Conservation (phyloP, 2,329 filamentous ascomycete species). For the Myriosclerotinia curreyana region DNA sequence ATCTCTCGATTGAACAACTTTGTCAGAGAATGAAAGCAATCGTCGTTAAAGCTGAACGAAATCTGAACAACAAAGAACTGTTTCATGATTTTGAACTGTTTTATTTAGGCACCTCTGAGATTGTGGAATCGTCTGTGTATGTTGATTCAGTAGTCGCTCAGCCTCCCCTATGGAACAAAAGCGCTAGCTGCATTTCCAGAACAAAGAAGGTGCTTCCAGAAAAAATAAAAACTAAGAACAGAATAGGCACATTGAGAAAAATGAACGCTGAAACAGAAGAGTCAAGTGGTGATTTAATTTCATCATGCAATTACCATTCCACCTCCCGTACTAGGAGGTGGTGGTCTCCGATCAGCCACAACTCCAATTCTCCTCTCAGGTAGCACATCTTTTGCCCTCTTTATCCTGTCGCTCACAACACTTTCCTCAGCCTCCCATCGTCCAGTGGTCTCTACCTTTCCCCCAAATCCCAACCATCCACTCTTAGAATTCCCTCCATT, state of each 20-base stretch:
- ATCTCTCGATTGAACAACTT: background rate
- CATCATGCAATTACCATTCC: conserved; percentile 1
- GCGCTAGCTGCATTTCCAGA: background rate
- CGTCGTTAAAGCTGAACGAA: too few relatives aligned
- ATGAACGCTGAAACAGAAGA: background rate
- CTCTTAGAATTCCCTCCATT: conserved; percentile 19
- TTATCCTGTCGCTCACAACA: conserved; percentile 38
- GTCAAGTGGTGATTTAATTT: background rate
- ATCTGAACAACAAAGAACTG: conserved; percentile 4
- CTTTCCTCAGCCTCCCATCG: conserved; percentile 41
- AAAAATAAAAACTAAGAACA: background rate
- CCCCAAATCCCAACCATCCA: conserved; percentile 37
- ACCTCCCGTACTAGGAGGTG: conserved; percentile 5
- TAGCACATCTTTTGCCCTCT: conserved; percentile 29
- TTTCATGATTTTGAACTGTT: background rate
- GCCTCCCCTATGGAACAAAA: background rate
- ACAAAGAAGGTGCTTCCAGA: background rate
- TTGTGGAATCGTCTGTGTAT: background rate
- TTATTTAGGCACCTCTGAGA: background rate
- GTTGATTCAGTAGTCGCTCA: background rate
- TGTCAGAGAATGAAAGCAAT: background rate
- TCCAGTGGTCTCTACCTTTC: conserved; percentile 31
- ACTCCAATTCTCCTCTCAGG: conserved; percentile 17
- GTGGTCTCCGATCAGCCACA: conserved; percentile 10
- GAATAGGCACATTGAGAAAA: background rate